Percentiles rank a stretch among this genome's conserved stretches.
Conservation (phyloP, 2,329 filamentous ascomycete species). For the Apiospora sp. region DNA sequence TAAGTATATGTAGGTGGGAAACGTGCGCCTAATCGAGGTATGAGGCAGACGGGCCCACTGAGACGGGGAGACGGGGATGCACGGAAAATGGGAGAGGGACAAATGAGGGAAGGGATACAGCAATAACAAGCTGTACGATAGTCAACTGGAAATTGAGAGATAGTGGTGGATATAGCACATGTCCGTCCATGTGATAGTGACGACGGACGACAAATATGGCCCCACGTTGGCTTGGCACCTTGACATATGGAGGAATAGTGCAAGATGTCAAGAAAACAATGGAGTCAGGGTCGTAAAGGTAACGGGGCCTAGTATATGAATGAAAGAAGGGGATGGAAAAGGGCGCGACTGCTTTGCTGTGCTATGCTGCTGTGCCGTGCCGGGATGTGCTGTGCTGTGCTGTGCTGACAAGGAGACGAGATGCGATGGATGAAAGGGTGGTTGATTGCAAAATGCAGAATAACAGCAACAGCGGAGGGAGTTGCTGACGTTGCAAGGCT, state of each 20-base stretch:
- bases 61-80: not conserved
- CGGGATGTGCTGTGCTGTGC: not conserved
- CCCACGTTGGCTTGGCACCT: conserved; percentile 20
- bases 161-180: conserved; percentile 21
- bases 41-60: conserved; percentile 18
- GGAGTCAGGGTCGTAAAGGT: not conserved
- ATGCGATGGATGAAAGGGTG: not conserved
- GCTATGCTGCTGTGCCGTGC: not conserved
- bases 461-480: not conserved
- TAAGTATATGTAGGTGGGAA: conserved; percentile 8
- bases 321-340: conserved; percentile 3
- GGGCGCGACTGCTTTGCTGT: not conserved
- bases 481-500: conserved; percentile 3
- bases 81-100: not conserved
- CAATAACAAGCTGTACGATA: conserved; percentile 2
- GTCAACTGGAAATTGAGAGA: conserved; percentile 16
- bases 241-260: conserved; percentile 11
- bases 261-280: conserved; percentile 16
- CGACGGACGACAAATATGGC: conserved; percentile 21
- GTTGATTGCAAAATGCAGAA: conserved; percentile 2
- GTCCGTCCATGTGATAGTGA: conserved; percentile 17
- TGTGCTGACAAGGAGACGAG: conserved; percentile 9
- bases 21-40: conserved; percentile 10
- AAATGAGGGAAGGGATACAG: not conserved
- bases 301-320: conserved; percentile 1